A percentile compares a stretch with the other conserved stretches of the same genome.
Conservation (phyloP, 2,329 filamentous ascomycete genomes). For the Dendrostoma leiphaemia region DNA sequence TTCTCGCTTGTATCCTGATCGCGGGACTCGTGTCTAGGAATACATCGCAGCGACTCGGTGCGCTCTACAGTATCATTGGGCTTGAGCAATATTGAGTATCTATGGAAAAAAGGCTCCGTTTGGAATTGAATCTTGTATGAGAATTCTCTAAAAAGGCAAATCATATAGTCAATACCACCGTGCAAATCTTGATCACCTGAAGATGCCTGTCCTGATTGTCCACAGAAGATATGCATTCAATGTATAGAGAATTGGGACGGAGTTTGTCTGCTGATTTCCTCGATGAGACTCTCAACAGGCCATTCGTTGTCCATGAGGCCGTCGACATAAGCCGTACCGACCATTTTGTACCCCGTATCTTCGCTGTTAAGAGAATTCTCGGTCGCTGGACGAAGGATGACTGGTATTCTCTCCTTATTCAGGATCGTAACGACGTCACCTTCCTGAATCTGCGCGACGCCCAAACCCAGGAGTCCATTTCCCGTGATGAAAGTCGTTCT, state of each 20-base stretch:
- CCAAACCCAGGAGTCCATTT: background rate
- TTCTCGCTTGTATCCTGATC: no score
- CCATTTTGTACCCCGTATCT: background rate
- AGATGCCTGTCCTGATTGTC: no score
- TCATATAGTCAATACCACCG: no score
- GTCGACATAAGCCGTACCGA: conserved; percentile 4
- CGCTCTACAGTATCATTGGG: no score
- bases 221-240: conserved; percentile 33
- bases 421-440: background rate
- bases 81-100: no score
- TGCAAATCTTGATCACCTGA: no score
- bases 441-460: background rate
- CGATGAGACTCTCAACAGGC: background rate
- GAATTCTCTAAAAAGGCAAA: no score
- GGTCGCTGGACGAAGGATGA: background rate
- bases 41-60: no score
- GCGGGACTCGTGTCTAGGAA: no score
- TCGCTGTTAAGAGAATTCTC: background rate
- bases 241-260: background rate
- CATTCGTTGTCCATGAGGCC: conserved; percentile 3
- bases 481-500: background rate
- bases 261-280: background rate
- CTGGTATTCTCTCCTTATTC: background rate
- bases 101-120: no score
- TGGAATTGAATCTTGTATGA: no score